Evolutionary conservation across 2,329 filamentous ascomycete species (phyloP).

Genomic region (Phyllosticta capitalensis): DNA sequence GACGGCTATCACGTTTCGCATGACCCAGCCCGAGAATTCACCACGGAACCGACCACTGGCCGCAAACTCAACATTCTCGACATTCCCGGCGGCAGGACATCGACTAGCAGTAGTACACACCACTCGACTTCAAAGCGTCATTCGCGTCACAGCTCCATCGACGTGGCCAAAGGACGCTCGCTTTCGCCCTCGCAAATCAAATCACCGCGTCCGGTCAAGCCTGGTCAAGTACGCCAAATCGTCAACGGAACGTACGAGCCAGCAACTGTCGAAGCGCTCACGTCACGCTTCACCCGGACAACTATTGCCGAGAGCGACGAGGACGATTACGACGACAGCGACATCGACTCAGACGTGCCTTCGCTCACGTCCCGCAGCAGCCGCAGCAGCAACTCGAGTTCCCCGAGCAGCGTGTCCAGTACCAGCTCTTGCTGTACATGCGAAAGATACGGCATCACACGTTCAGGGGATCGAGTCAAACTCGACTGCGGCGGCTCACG

Average conservation of each 20-base stretch:
- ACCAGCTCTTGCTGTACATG: conserved; percentile 64
- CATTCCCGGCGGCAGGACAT: conserved; percentile 53
- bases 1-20: conserved; percentile 97
- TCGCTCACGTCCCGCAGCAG: conserved; percentile 57
- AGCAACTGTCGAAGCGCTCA: conserved; percentile 68
- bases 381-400: conserved; percentile 46
- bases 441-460: conserved; percentile 93
- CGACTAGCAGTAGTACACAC: conserved; percentile 14
- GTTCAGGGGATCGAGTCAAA: conserved; percentile 85
- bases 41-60: conserved; percentile 90
- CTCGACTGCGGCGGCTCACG: conserved; percentile 86
- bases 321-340: conserved; percentile 57
- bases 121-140: conserved; percentile 38
- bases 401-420: conserved; percentile 56
- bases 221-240: conserved; percentile 79
- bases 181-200: conserved; percentile 83
- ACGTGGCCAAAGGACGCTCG: conserved; percentile 80
- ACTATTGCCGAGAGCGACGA: conserved; percentile 44
- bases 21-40: conserved; percentile 83
- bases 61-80: conserved; percentile 97
- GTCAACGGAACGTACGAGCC: conserved; percentile 71
- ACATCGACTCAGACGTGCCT: conserved; percentile 55
- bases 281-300: conserved; percentile 58
- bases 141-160: conserved; percentile 47
- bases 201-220: conserved; percentile 80